A percentile compares a stretch with the other conserved stretches of the same genome.
phyloP scores from a whole-genome alignment of 352 stramenopile genomes.

The Phytophthora palmivora region DNA sequence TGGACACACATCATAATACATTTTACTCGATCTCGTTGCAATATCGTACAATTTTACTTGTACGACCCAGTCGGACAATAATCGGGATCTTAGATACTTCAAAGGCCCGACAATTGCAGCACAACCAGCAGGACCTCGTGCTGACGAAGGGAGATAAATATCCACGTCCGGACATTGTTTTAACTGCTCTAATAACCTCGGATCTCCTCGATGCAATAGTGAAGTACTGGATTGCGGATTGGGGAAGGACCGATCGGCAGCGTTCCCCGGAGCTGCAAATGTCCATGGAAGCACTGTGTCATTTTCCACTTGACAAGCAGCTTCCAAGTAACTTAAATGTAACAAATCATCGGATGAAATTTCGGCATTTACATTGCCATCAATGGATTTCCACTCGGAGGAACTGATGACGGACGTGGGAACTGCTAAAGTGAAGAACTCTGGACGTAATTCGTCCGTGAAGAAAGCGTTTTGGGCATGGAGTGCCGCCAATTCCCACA shows the following conservation, averaged over 20 bases:
- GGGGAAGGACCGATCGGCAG: slow-evolving; percentile 7
- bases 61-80: slow-evolving; percentile 43
- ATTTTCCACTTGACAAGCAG: slow-evolving; percentile 44
- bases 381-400: slow-evolving; percentile 23
- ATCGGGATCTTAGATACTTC: slow-evolving; percentile 37
- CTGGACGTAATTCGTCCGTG: slow-evolving; percentile 23
- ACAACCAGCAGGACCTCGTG: slow-evolving; percentile 36
- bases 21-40: slow-evolving; percentile 6
- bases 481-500: slow-evolving; percentile 33
- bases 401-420: slow-evolving; percentile 17
- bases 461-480: slow-evolving; percentile 26
- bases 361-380: slow-evolving; percentile 21
- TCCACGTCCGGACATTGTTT: slow-evolving; percentile 62
- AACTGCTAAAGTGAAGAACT: slow-evolving; percentile 27
- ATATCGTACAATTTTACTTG: slow-evolving; percentile 28
- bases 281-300: slow-evolving; percentile 47
- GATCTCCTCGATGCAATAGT: slow-evolving; percentile 41
- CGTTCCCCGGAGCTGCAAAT: slow-evolving; percentile 28
- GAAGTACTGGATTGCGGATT: slow-evolving; percentile 24
- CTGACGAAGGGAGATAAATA: slow-evolving; percentile 53
- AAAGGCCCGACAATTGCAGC: slow-evolving; percentile 52
- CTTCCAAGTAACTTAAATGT: slow-evolving; percentile 46
- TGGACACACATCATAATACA: slow-evolving; percentile 60
- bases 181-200: slow-evolving; percentile 51
- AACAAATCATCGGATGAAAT: slow-evolving; percentile 46